Base-by-base conservation (phyloP, 2,329 filamentous ascomycete genomes). In the Aaosphaeria pasadenensis region DNA sequence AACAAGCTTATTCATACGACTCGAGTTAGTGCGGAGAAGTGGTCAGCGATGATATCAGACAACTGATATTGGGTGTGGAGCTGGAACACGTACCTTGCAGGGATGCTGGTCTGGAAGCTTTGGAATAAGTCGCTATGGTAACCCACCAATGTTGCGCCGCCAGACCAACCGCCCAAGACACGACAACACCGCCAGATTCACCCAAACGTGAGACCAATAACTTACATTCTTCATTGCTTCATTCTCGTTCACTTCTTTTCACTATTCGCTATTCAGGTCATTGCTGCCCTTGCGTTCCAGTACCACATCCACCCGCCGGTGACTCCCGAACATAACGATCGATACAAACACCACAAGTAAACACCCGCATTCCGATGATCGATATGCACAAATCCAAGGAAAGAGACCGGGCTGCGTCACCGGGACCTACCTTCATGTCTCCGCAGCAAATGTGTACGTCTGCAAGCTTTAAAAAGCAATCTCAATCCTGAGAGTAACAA, bases 381-480 rank as follows among this genome's bases (percentile, higher is more conserved):
- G 49, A 48, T 39, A 70, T 72, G 66, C 60, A 63, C 51, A 60
- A 48, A 43, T 49, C 56, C 31, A 66, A 63, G 55, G 67, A 64
- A 47, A 62, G 63, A 54, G 69, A 71, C 54, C 60, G 63, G 51
- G 64, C 63, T 45, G 51, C 60, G 50, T 63, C 67, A 45, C 68
- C 69, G 35, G 62, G 64, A 42, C 67, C 68, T 35, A 58, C 61
- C 29, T 71, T 62, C 49, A 71, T 71, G 57, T 61, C 64, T 33
- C 58, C 62, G 17, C 54, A 64, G 42, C 68, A 72, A 55, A 70
- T 72, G 65, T 64, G 70, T 73, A 62, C 17, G 17, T 24, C 17
- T 46, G 69, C n/a, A 49, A 43, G 2, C 9, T n/a, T 36, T 4
- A 9, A 24, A 24, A 24, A 24, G 3, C 17, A 24, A 28, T 13